phyloP scores from a whole-genome alignment of 2,329 filamentous ascomycete genomes.

The Nemania diffusa region DNA sequence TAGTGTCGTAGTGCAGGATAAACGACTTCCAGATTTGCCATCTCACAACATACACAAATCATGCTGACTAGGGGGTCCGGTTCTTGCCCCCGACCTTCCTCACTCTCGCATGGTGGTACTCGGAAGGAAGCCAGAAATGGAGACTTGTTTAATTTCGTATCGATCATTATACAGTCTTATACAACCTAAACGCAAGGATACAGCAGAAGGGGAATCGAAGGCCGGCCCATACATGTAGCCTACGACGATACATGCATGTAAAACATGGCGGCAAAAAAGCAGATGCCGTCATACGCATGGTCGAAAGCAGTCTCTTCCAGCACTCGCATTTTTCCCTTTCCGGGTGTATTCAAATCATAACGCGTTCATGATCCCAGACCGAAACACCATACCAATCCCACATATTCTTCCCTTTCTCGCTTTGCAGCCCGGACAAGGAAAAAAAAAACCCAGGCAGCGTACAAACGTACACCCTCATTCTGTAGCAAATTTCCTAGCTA shows the following conservation, averaged over 20 bases:
- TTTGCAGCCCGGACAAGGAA: neutral
- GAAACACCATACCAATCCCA: conserved; percentile 14
- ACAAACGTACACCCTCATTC: neutral
- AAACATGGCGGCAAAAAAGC: conserved; percentile 13
- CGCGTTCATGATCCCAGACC: neutral
- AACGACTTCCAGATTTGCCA: neutral
- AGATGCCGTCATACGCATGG: conserved; percentile 1
- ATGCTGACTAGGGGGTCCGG: neutral
- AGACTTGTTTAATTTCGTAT: conserved; percentile 26
- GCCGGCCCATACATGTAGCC: neutral
- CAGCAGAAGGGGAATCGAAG: conserved; percentile 14
- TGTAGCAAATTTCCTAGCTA: neutral
- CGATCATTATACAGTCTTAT: conserved; percentile 27
- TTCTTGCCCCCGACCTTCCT: neutral
- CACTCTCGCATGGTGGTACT: neutral
- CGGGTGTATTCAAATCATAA: conserved; percentile 14
- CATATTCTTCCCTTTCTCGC: neutral
- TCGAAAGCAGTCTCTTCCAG: neutral
- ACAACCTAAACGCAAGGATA: conserved; percentile 20
- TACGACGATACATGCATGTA: conserved; percentile 3
- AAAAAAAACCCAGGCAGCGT: neutral
- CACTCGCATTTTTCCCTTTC: neutral
- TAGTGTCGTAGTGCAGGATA: neutral
- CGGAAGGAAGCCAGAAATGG: neutral
- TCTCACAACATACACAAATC: neutral